A percentile compares a stretch with the other conserved stretches of the same genome.
These are phyloP conservation scores for Flaveria robusta DNA, from an alignment of 129 eudicot genomes.

Conservation along the genomic window DNA sequence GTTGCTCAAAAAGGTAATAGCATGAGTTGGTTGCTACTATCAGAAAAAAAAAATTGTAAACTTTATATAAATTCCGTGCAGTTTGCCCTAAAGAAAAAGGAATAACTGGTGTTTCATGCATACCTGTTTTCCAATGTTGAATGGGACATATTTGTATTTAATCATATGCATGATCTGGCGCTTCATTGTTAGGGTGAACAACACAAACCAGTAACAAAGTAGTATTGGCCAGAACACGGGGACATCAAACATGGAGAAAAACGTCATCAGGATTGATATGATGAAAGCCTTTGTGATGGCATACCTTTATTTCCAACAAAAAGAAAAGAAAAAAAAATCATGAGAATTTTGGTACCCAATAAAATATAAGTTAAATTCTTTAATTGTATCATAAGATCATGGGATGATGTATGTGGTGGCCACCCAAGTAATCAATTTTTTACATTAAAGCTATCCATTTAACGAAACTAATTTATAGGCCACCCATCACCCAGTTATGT, in stretches of 20 bases:
- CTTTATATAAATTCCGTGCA: not conserved
- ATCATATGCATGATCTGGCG: constrained; percentile 95
- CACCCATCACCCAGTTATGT: no score
- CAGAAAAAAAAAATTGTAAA: not conserved
- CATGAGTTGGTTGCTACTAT: not conserved
- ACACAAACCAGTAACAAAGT: constrained; percentile 72
- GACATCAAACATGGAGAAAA: constrained; percentile 74
- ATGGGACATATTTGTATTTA: constrained; percentile 80
- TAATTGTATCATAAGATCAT: not conserved
- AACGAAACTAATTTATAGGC: not conserved
- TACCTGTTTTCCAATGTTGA: constrained; percentile 83
- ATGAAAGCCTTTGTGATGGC: constrained; percentile 83
- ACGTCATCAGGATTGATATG: constrained; percentile 72
- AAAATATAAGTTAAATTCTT: not conserved
- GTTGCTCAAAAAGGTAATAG: no score
- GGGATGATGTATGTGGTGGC: not conserved
- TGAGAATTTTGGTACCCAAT: not conserved
- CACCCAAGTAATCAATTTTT: not conserved
- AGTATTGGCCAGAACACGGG: constrained; percentile 92
- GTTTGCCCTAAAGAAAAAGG: not conserved
- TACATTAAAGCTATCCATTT: not conserved
- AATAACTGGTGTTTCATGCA: constrained; percentile 1
- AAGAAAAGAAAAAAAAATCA: not conserved
- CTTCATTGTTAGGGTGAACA: constrained; percentile 82
- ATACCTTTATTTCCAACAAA: constrained; percentile 57